Evolutionary conservation across 805 yeast genomes (phyloP).

Genomic region (Sungouiella thailandica): DNA sequence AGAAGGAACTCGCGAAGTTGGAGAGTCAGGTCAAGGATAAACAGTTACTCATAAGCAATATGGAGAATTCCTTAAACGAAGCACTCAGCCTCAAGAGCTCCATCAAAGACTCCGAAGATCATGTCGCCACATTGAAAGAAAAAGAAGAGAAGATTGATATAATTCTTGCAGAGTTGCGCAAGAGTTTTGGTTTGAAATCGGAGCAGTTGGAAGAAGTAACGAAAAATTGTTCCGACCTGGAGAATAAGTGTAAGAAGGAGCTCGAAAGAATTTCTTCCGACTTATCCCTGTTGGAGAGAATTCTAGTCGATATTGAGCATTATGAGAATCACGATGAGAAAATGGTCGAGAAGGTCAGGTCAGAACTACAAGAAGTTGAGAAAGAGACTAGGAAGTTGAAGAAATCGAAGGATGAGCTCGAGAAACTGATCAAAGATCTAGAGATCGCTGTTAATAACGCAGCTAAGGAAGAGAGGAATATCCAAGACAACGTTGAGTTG

Average conservation of each 20-base stretch:
- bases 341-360: constrained; percentile 20
- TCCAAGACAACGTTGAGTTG: constrained; percentile 61
- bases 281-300: constrained; percentile 1
- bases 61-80: constrained; percentile 50
- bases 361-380: constrained; percentile 1
- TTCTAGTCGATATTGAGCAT: constrained; percentile 8
- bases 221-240: not conserved
- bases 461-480: constrained; percentile 54
- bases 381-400: constrained; percentile 7
- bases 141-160: constrained; percentile 5
- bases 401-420: constrained; percentile 13
- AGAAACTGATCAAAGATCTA: constrained; percentile 22
- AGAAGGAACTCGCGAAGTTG: constrained; percentile 39
- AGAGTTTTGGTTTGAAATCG: constrained; percentile 1
- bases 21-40: constrained; percentile 52
- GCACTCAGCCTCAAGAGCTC: constrained; percentile 34
- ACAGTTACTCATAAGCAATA: constrained; percentile 44
- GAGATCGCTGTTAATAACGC: constrained; percentile 51
- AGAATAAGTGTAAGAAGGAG: not conserved
- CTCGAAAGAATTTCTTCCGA: not conserved
- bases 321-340: constrained; percentile 19
- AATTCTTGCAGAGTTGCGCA: constrained; percentile 4
- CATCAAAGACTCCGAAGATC: constrained; percentile 29
- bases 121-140: constrained; percentile 13
- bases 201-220: constrained; percentile 5